Base-by-base conservation (phyloP, 2,329 filamentous ascomycete genomes). In the Aspergillus caelatus region DNA sequence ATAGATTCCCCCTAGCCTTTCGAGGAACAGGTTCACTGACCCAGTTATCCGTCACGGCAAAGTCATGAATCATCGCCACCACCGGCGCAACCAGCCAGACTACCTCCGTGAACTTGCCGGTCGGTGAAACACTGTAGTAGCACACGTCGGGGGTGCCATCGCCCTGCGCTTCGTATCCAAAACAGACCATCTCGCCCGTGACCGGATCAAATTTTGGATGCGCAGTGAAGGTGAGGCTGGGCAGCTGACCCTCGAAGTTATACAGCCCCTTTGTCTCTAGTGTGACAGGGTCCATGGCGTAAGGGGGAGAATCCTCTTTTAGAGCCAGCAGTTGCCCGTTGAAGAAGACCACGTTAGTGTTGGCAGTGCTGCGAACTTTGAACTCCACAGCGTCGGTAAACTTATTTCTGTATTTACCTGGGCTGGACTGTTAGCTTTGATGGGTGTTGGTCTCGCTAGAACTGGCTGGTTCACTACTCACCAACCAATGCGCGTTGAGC, bases 271-370 rank as follows among this genome's bases (percentile, higher is more conserved):
- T 81, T 0, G 85, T 82, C 8, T 78, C 78, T 39, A 85, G 79
- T 0, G 84, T 81, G n/a, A 81, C 74, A 0, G 76, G 73, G 59
- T 86, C 79, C 56, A 83, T 78, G 0, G 83, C 82, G 65, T 79
- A 85, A 0, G 84, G 84, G 2, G 84, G 85, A 3, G 83, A 80
- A 30, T 81, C 80, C 2, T 85, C 81, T 67, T 88, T 88, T 58
- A 88, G 68, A 54, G 70, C 70, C 0, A 72, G 57, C 1, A 72
- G 39, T 6, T 84, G 80, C 0, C 85, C 85, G 9, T 84, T 77
- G 82, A 84, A 88, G 68, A 84, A 86, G 1, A 85, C 77, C n/a
- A 88, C 76, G 62, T 89, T 88, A 1, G 86, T 88, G 66, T 89
- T 88, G 3, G 83, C 78, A 0, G 79, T 80, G 19, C 67, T 76